Percentiles rank a stretch among this genome's conserved stretches.
Conservation (phyloP, 805 yeast genomes). For the Wickerhamiella slavikovae region DNA sequence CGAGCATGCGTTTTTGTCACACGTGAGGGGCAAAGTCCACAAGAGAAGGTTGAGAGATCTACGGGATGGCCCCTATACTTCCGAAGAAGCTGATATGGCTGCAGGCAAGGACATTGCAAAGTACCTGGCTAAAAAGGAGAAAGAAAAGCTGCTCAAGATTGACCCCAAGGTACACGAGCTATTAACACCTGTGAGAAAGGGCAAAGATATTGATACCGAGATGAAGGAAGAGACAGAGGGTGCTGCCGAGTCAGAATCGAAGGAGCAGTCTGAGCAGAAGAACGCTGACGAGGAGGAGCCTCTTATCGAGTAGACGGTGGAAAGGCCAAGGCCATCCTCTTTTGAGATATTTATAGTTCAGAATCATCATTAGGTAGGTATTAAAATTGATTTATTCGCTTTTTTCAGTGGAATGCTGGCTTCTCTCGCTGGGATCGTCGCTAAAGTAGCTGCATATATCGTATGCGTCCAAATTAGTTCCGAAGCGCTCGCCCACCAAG, state of each 20-base stretch:
- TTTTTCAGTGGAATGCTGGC: background rate
- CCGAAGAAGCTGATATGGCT: conserved; percentile 80
- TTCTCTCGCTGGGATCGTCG: too few relatives aligned
- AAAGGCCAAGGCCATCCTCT: too few relatives aligned
- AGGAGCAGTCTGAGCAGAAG: background rate
- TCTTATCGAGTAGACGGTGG: too few relatives aligned
- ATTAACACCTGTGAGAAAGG: conserved; percentile 2
- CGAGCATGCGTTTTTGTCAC: conserved; percentile 50
- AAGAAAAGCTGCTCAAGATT: conserved; percentile 18
- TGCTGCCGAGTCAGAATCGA: background rate
- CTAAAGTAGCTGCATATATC: too few relatives aligned
- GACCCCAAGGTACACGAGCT: conserved; percentile 1
- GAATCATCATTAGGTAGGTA: too few relatives aligned
- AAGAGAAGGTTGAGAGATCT: conserved; percentile 68
- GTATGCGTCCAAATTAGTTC: conserved; percentile 7
- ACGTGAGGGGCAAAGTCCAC: conserved; percentile 58
- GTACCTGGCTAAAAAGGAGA: conserved; percentile 35
- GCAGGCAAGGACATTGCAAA: conserved; percentile 55
- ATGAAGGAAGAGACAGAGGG: background rate
- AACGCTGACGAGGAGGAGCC: too few relatives aligned
- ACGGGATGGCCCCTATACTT: conserved; percentile 63
- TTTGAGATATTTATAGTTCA: too few relatives aligned
- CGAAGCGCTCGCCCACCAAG: conserved; percentile 19
- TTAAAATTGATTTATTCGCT: background rate
- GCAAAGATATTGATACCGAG: conserved; percentile 1